Evolutionary conservation across 1,139 yeast species (phyloP).

Genomic region (Magnusiomyces ingens): DNA sequence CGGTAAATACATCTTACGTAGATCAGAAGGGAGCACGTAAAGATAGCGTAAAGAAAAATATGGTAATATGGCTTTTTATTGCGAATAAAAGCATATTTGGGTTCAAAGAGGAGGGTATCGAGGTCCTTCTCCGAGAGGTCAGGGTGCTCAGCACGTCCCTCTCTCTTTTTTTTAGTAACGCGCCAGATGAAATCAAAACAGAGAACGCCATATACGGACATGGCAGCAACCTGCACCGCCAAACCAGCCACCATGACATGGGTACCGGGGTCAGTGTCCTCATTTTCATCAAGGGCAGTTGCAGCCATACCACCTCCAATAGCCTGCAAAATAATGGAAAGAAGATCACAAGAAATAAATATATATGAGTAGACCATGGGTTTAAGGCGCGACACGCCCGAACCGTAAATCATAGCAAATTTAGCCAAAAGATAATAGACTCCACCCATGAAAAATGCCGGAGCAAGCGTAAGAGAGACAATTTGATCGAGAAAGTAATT

Average conservation of each 20-base stretch:
- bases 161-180: conserved; percentile 34
- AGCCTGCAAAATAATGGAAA: conserved; percentile 70
- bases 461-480: conserved; percentile 68
- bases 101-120: conserved; percentile 30
- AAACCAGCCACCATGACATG: conserved; percentile 80
- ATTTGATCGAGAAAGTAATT: conserved; percentile 57
- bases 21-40: conserved; percentile 40
- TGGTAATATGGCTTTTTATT: conserved; percentile 34
- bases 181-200: conserved; percentile 49
- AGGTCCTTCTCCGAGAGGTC: background rate
- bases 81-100: conserved; percentile 41
- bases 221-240: conserved; percentile 67
- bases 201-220: conserved; percentile 54
- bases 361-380: conserved; percentile 74
- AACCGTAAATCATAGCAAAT: conserved; percentile 62
- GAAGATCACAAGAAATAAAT: conserved; percentile 59
- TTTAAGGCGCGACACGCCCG: conserved; percentile 50
- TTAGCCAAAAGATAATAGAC: conserved; percentile 73
- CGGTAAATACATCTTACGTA: conserved; percentile 73
- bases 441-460: conserved; percentile 88
- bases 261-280: conserved; percentile 48
- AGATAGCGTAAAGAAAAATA: conserved; percentile 24
- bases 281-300: conserved; percentile 38
- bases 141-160: conserved; percentile 1
- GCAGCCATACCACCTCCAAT: conserved; percentile 79